phyloP scores from a whole-genome alignment of 495 filamentous ascomycete genomes.

The Trichoderma asperelloides region DNA sequence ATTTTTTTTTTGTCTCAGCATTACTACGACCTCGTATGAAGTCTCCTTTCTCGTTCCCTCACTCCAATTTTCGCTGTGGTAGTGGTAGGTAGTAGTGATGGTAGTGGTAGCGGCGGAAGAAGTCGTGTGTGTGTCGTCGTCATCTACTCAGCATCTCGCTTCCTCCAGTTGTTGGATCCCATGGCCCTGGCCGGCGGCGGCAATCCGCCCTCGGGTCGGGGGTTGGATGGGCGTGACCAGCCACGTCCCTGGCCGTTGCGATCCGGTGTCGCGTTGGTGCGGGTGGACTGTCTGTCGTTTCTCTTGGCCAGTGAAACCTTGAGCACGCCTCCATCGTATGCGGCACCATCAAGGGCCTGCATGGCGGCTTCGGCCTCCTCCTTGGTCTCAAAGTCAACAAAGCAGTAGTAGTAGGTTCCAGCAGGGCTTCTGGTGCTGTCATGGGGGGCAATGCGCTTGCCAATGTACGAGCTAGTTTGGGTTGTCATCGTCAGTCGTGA shows the following conservation, averaged over 20 bases:
- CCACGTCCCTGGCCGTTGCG: constrained; percentile 4
- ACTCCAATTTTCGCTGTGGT: not conserved
- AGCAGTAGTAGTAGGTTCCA: constrained; percentile 58
- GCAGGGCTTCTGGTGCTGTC: constrained; percentile 40
- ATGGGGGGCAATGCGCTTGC: constrained; percentile 55
- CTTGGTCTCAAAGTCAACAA: constrained; percentile 51
- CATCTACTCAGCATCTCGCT: not conserved
- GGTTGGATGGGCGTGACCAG: not conserved
- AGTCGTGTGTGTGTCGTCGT: not conserved
- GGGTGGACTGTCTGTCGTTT: not conserved
- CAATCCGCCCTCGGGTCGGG: not conserved
- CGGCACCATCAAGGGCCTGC: constrained; percentile 21
- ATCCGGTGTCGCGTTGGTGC: not conserved
- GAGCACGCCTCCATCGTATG: not conserved
- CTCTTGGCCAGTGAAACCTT: constrained; percentile 5
- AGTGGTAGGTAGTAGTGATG: too few species aligned
- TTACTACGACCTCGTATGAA: not conserved
- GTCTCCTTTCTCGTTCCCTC: not conserved
- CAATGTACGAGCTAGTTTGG: constrained; percentile 40
- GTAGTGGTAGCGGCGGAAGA: too few species aligned
- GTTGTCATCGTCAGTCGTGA: constrained; percentile 8
- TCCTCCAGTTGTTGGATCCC: constrained; percentile 6
- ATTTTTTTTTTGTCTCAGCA: not conserved
- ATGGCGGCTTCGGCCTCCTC: constrained; percentile 45
- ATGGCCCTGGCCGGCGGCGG: not conserved